Conservation (phyloP, 768 basidiomycete genomes). For the Tulasnella sp. region DNA sequence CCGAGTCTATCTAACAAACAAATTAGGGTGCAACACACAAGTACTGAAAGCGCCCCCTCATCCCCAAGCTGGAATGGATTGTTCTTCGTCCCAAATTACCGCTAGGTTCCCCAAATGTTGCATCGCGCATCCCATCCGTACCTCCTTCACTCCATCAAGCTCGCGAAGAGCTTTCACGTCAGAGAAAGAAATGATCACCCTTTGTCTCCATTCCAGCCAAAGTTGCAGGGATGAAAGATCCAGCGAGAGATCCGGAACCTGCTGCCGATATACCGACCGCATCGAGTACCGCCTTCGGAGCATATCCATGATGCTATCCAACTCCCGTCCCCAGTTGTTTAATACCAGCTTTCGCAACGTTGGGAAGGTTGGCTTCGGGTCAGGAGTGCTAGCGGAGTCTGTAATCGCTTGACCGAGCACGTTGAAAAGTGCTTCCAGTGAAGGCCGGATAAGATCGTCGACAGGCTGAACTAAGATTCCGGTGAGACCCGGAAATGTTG, state of each 20-base stretch:
- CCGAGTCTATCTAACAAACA: no score
- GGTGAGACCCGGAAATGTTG: no score
- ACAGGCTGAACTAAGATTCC: no score
- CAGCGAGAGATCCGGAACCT: not conserved
- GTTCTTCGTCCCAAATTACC: conserved; percentile 5
- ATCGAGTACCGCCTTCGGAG: not conserved
- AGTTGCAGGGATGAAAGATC: no score
- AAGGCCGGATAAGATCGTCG: not conserved
- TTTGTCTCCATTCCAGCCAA: not conserved
- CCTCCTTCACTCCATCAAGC: not conserved
- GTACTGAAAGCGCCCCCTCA: no score
- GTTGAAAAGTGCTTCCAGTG: not conserved
- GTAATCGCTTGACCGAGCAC: not conserved
- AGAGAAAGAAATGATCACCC: not conserved
- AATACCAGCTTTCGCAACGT: not conserved
- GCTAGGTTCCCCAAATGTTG: not conserved
- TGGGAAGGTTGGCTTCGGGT: not conserved
- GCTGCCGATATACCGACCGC: not conserved
- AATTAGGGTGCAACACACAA: no score
- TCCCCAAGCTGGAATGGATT: not conserved
- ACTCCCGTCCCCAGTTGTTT: not conserved
- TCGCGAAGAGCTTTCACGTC: not conserved
- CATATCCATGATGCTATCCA: not conserved
- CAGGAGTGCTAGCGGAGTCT: not conserved
- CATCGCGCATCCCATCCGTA: not conserved